These are phyloP conservation scores for Filobasidium wieringae DNA, from an alignment of 768 basidiomycete species.

Conservation along the genomic window DNA sequence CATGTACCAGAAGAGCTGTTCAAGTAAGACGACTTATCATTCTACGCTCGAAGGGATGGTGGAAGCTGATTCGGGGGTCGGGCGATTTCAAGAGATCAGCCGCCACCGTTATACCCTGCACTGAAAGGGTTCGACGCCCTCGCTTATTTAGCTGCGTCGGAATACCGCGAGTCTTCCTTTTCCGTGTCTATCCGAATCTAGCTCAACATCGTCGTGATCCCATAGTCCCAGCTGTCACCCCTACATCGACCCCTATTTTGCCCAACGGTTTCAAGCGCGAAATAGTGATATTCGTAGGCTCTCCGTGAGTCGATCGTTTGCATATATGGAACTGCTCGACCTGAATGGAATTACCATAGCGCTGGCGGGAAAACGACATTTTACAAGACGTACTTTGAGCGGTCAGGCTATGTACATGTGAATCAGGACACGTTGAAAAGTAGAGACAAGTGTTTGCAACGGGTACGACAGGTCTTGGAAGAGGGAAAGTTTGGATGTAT, in stretches of 20 bases:
- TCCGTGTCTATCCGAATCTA: background rate
- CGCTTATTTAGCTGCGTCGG: background rate
- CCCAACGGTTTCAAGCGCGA: constrained; percentile 33
- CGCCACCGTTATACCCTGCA: constrained; percentile 14
- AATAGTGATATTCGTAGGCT: constrained; percentile 54
- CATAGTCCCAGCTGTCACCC: constrained; percentile 43
- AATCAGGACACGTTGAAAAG: constrained; percentile 74
- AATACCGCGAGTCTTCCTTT: background rate
- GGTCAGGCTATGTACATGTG: constrained; percentile 62
- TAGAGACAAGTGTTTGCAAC: constrained; percentile 52
- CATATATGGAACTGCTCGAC: background rate
- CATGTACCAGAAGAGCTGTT: constrained; percentile 61
- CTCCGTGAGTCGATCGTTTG: constrained; percentile 37
- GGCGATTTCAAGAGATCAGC: background rate
- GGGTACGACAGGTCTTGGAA: constrained; percentile 1
- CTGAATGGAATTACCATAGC: background rate
- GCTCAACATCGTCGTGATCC: background rate
- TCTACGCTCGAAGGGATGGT: background rate
- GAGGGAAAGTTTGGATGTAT: background rate
- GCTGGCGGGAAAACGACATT: constrained; percentile 72
- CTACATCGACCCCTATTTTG: constrained; percentile 39
- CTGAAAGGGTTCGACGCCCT: constrained; percentile 55
- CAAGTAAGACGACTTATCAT: constrained; percentile 32
- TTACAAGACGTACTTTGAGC: constrained; percentile 56
- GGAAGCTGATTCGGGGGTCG: background rate